phyloP scores from a whole-genome alignment of 1,284 basidiomycete species.

The Ceratobasidium sp. region DNA sequence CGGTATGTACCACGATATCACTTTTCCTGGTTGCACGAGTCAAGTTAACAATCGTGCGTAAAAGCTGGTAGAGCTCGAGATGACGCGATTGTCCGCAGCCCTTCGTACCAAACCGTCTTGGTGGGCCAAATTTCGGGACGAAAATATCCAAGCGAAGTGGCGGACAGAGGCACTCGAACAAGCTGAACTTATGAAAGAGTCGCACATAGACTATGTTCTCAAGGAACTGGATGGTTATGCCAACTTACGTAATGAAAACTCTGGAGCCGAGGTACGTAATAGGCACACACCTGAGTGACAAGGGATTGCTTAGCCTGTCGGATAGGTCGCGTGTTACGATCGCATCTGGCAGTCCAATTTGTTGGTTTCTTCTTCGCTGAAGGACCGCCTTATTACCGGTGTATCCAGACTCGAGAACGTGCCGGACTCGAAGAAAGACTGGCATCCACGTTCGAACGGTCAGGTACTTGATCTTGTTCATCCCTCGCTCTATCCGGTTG shows the following conservation, averaged over 20 bases:
- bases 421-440: constrained; percentile 60
- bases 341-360: constrained; percentile 66
- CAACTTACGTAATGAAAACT: constrained; percentile 59
- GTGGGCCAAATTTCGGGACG: constrained; percentile 59
- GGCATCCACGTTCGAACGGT: constrained; percentile 63
- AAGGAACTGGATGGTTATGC: constrained; percentile 67
- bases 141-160: constrained; percentile 57
- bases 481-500: constrained; percentile 61
- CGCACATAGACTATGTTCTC: constrained; percentile 66
- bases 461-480: constrained; percentile 64
- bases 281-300: neutral
- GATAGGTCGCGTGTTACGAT: constrained; percentile 66
- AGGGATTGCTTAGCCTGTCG: neutral
- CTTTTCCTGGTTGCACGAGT: no score
- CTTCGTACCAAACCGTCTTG: constrained; percentile 61
- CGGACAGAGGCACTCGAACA: constrained; percentile 54
- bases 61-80: constrained; percentile 67
- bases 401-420: constrained; percentile 58
- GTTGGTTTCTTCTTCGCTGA: constrained; percentile 51
- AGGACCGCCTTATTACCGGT: constrained; percentile 49
- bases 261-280: constrained; percentile 57
- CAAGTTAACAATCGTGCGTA: no score
- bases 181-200: constrained; percentile 58
- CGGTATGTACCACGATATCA: no score
- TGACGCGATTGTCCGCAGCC: constrained; percentile 64